Evolutionary conservation across 1,284 basidiomycete species (phyloP).

Genomic region (Ganoderma sinense): DNA sequence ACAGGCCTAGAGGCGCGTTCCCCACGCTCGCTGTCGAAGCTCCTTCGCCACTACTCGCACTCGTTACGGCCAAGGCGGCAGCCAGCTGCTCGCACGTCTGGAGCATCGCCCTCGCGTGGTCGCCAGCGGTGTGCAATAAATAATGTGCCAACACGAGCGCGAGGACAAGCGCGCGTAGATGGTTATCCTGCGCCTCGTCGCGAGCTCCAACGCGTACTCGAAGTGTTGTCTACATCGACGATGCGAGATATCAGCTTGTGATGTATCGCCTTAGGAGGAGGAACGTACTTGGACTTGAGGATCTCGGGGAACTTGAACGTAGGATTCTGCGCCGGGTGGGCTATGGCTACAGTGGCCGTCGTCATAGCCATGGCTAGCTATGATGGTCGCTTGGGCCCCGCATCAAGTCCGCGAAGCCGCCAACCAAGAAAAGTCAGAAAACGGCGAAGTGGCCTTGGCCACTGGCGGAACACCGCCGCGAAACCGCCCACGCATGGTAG

Average conservation of each 20-base stretch:
- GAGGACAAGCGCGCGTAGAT: slow-evolving; percentile 71
- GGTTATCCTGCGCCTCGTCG: slow-evolving; percentile 70
- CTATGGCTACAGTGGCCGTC: no score
- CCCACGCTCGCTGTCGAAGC: no score
- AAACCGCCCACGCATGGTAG: no score
- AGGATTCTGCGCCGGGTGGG: no score
- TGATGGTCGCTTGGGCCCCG: no score
- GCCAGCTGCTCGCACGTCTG: slow-evolving; percentile 71
- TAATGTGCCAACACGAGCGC: slow-evolving; percentile 75
- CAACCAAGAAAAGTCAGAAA: no score
- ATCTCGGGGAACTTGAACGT: slow-evolving; percentile 63
- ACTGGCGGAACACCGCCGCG: no score
- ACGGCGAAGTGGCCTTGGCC: no score
- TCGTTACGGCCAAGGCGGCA: slow-evolving; percentile 55
- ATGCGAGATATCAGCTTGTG: not conserved
- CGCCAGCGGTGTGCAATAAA: slow-evolving; percentile 68
- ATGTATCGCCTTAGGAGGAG: no score
- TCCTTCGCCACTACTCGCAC: not conserved
- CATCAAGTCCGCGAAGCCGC: no score
- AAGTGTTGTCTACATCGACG: slow-evolving; percentile 60
- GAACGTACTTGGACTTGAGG: slow-evolving; percentile 63
- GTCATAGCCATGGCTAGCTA: no score
- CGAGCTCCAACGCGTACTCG: slow-evolving; percentile 62
- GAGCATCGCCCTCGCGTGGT: slow-evolving; percentile 71
- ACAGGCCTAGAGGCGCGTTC: slow-evolving; percentile 69